Conservation (phyloP, 2,329 filamentous ascomycete species). For the Fusarium haematococcum region DNA sequence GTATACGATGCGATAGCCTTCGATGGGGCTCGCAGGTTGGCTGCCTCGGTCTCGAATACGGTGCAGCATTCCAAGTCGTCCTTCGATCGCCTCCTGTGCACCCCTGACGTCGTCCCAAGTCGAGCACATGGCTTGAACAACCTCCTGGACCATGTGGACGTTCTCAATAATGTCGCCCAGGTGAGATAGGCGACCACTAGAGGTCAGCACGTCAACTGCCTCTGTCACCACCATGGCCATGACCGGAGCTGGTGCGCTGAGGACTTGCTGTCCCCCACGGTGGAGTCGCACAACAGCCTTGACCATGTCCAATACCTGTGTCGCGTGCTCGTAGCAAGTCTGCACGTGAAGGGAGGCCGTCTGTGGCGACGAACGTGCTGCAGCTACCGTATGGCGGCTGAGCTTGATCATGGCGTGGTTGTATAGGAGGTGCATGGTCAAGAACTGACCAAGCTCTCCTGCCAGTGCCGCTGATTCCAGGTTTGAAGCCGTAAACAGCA, state of each 20-base stretch:
- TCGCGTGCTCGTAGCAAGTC: slow-evolving; percentile 64
- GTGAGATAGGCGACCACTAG: slow-evolving; percentile 65
- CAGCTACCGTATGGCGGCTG: slow-evolving; percentile 67
- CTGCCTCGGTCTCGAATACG: slow-evolving; percentile 49
- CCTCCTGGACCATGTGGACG: slow-evolving; percentile 63
- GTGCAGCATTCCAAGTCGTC: slow-evolving; percentile 50
- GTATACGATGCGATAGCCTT: slow-evolving; percentile 48
- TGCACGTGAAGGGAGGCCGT: slow-evolving; percentile 59
- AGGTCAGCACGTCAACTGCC: slow-evolving; percentile 74
- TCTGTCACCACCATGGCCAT: slow-evolving; percentile 71
- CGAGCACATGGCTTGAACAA: slow-evolving; percentile 66
- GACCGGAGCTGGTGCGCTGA: slow-evolving; percentile 68
- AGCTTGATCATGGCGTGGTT: slow-evolving; percentile 73
- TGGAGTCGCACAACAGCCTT: slow-evolving; percentile 55
- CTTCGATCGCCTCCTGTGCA: slow-evolving; percentile 61
- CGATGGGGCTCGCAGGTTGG: slow-evolving; percentile 41
- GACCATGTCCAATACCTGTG: slow-evolving; percentile 61
- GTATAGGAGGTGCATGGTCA: slow-evolving; percentile 76
- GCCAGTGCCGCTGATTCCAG: slow-evolving; percentile 66
- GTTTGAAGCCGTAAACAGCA: slow-evolving; percentile 67
- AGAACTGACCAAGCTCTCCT: slow-evolving; percentile 66
- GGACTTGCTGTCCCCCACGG: slow-evolving; percentile 45
- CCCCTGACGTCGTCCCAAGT: slow-evolving; percentile 70
- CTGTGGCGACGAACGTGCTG: slow-evolving; percentile 52
- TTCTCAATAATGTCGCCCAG: slow-evolving; percentile 65